phyloP scores from a whole-genome alignment of 306 rosid species.

The Abrus pulchellus region DNA sequence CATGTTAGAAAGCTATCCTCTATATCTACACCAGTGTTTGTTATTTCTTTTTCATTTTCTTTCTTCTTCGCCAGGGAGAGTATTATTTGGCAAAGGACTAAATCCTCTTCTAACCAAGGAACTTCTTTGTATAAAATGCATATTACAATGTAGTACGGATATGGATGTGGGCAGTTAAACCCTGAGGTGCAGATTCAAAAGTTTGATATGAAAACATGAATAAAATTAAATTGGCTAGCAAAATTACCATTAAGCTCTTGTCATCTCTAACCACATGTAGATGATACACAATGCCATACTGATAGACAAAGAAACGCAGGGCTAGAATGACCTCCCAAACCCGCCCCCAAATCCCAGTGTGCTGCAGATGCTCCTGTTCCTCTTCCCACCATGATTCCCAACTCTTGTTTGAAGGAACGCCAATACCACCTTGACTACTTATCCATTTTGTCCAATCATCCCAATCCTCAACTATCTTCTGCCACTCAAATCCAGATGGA shows the following conservation, averaged over 20 bases:
- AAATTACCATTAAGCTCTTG: conserved; percentile 73
- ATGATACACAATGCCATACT: conserved; percentile 93
- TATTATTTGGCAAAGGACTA: conserved; percentile 23
- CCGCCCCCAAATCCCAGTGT: conserved; percentile 77
- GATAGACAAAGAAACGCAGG: conserved; percentile 87
- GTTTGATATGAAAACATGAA: conserved; percentile 39
- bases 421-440: conserved; percentile 87
- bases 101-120: conserved; percentile 8
- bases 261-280: conserved; percentile 70
- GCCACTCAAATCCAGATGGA: conserved; percentile 99
- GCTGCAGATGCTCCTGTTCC: conserved; percentile 91
- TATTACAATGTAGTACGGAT: conserved; percentile 15
- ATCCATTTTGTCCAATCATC: conserved; percentile 99
- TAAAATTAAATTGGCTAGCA: conserved; percentile 32
- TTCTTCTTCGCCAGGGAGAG: background rate
- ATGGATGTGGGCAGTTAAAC: conserved; percentile 41
- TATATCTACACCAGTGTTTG: background rate
- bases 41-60: conserved; percentile 21
- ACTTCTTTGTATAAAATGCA: conserved; percentile 8
- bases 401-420: conserved; percentile 92
- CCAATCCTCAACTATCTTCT: conserved; percentile 96
- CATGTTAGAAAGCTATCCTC: conserved; percentile 41
- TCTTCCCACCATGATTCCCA: conserved; percentile 99
- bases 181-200: conserved; percentile 35
- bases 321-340: conserved; percentile 84